Evolutionary conservation across 352 stramenopile species (phyloP).

Genomic region (Blastocystis sp.): DNA sequence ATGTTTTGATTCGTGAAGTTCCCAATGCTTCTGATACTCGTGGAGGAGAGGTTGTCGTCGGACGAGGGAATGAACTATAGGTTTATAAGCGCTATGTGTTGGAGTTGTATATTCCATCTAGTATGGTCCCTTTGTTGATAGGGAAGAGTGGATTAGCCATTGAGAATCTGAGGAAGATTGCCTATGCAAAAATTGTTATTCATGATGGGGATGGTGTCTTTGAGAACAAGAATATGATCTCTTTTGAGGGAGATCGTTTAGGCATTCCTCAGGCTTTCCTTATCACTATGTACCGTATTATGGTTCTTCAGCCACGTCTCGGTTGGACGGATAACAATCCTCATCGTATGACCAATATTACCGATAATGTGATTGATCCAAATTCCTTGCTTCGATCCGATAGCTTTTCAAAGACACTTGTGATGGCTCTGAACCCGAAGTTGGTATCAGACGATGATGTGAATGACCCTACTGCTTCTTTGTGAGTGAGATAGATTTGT

Average conservation of each 20-base stretch:
- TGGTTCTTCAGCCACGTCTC: neutral
- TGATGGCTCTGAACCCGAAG: constrained; percentile 27
- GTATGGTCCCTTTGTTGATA: neutral
- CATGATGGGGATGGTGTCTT: neutral
- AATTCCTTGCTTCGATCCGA: neutral
- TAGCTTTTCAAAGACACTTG: neutral
- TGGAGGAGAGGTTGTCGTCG: neutral
- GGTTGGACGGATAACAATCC: neutral
- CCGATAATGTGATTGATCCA: neutral
- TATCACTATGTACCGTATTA: constrained; percentile 6
- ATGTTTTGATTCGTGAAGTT: neutral
- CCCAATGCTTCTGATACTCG: neutral
- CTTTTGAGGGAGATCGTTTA: neutral
- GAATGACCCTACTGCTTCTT: neutral
- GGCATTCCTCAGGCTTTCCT: constrained; percentile 24
- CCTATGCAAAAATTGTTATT: neutral
- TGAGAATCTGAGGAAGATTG: constrained; percentile 13
- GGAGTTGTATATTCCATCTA: neutral
- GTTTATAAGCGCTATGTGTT: neutral
- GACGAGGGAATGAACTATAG: neutral
- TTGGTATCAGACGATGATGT: neutral
- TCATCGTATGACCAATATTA: neutral
- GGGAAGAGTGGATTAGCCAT: constrained; percentile 31
- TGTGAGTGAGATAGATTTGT: neutral
- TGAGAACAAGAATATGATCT: neutral